Evolutionary conservation across 2,329 filamentous ascomycete species (phyloP).

Genomic region (Alternaria novae-zelandiae): DNA sequence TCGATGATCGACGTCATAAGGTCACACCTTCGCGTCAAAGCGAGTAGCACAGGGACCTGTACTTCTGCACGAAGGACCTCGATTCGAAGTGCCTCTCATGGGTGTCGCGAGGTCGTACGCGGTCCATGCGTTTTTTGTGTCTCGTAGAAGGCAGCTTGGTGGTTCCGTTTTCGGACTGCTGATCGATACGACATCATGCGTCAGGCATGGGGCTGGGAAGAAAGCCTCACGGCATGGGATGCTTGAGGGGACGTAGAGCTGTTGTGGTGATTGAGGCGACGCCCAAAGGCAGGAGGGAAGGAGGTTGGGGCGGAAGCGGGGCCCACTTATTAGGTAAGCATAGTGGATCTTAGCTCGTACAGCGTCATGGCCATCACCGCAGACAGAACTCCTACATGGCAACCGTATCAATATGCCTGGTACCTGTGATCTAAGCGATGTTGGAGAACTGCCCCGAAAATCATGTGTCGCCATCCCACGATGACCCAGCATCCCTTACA

Average conservation of each 20-base stretch:
- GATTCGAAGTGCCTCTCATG: background rate
- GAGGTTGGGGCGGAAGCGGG: background rate
- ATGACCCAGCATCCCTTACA: background rate
- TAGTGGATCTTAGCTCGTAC: background rate
- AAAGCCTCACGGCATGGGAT: background rate
- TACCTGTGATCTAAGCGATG: background rate
- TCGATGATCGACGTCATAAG: background rate
- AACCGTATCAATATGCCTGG: background rate
- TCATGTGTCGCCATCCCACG: background rate
- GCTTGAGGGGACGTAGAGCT: background rate
- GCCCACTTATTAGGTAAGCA: background rate
- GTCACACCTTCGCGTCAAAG: background rate
- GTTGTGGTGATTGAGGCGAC: background rate
- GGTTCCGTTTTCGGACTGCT: background rate
- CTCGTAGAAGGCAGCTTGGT: background rate
- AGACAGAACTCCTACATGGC: background rate
- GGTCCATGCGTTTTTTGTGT: background rate
- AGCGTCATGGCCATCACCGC: background rate
- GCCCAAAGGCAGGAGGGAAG: background rate
- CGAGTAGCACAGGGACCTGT: background rate
- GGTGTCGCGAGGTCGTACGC: background rate
- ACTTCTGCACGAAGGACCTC: background rate
- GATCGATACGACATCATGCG: background rate
- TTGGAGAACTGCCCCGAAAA: background rate
- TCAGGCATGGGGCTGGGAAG: background rate